phyloP scores from a whole-genome alignment of 2,329 filamentous ascomycete species.

The Corynespora cassiicola region DNA sequence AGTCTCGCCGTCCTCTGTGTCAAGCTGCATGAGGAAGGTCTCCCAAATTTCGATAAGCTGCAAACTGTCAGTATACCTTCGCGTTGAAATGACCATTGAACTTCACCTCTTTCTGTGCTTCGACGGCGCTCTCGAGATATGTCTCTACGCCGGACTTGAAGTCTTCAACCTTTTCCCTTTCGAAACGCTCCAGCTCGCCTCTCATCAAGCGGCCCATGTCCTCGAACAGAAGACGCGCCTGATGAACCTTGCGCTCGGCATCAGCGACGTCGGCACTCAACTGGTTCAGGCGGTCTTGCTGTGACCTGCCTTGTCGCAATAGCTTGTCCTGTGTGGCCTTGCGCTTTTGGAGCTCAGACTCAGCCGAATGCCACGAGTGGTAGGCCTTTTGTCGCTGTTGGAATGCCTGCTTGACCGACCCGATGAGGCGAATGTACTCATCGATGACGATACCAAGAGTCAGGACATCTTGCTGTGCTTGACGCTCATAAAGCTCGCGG shows the following conservation, averaged over 20 bases:
- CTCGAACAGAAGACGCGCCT: slow-evolving; percentile 88
- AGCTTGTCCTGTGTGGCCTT: slow-evolving; percentile 91
- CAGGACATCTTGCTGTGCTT: slow-evolving; percentile 94
- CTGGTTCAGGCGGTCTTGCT: slow-evolving; percentile 94
- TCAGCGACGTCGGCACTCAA: slow-evolving; percentile 93
- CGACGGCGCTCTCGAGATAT: slow-evolving; percentile 93
- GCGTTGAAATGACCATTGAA: slow-evolving; percentile 8
- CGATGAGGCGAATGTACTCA: slow-evolving; percentile 96
- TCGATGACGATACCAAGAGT: slow-evolving; percentile 98
- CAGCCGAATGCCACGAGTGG: slow-evolving; percentile 90
- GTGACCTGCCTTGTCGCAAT: slow-evolving; percentile 90
- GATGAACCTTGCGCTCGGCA: slow-evolving; percentile 90
- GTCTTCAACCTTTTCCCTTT: slow-evolving; percentile 97
- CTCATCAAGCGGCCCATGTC: slow-evolving; percentile 97
- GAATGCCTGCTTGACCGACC: slow-evolving; percentile 93
- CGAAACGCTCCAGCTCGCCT: slow-evolving; percentile 88
- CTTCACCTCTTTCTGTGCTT: slow-evolving; percentile 97
- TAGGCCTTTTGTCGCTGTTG: slow-evolving; percentile 92
- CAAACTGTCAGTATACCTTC: slow-evolving; percentile 15
- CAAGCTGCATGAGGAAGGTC: slow-evolving; percentile 94
- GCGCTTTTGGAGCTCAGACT: slow-evolving; percentile 88
- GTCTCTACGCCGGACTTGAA: slow-evolving; percentile 99
- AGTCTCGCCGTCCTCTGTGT: slow-evolving; percentile 78
- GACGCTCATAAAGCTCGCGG: slow-evolving; percentile 91
- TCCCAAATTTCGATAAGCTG: slow-evolving; percentile 91